phyloP scores from a whole-genome alignment of 2,329 filamentous ascomycete species.

The Mycosphaerella sp. region DNA sequence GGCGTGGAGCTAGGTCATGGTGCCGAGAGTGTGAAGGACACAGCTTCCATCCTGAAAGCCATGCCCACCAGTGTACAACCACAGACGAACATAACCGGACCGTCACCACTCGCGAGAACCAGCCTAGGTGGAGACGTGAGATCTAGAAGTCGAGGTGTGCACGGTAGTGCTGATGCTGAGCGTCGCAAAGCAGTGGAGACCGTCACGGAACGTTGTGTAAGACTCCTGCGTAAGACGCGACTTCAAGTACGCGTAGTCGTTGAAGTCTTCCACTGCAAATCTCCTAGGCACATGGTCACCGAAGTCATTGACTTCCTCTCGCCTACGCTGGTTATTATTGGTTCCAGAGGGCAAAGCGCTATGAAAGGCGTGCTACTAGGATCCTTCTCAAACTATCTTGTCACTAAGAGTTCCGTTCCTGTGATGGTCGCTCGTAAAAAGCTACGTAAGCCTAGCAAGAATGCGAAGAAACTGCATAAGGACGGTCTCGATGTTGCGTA shows the following conservation, averaged over 20 bases:
- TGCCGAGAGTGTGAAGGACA: slow-evolving; percentile 66
- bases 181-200: slow-evolving; percentile 72
- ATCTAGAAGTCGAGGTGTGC: slow-evolving; percentile 34
- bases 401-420: slow-evolving; percentile 91
- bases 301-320: slow-evolving; percentile 92
- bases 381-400: slow-evolving; percentile 94
- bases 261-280: slow-evolving; percentile 98
- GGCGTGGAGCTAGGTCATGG: slow-evolving; percentile 62
- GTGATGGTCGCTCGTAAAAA: slow-evolving; percentile 97
- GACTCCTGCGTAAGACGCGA: slow-evolving; percentile 79
- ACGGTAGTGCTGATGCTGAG: slow-evolving; percentile 62
- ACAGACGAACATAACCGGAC: slow-evolving; percentile 24
- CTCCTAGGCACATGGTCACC: slow-evolving; percentile 88
- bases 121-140: slow-evolving; percentile 19
- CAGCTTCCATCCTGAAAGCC: slow-evolving; percentile 63
- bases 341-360: slow-evolving; percentile 82
- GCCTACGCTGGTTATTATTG: slow-evolving; percentile 87
- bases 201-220: slow-evolving; percentile 79
- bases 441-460: slow-evolving; percentile 67
- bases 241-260: slow-evolving; percentile 90
- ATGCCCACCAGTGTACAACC: slow-evolving; percentile 42
- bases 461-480: slow-evolving; percentile 34
- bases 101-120: slow-evolving; percentile 29
- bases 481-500: slow-evolving; percentile 32
- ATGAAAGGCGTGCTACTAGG: slow-evolving; percentile 92